Conservation (phyloP, 1,139 yeast species). For the Candida sanyaensis region DNA sequence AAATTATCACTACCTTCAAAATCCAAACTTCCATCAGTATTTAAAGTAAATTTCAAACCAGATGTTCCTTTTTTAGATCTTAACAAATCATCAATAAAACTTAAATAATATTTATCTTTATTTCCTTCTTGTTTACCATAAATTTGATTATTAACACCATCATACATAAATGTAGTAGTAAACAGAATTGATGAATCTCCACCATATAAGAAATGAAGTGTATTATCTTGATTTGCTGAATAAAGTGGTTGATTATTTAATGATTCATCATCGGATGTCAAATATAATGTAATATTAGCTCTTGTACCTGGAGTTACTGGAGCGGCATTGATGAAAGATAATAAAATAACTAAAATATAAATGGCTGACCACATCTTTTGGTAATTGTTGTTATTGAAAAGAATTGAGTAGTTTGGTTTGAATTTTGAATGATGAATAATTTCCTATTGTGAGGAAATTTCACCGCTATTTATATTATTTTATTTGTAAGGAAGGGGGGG, state of each 20-base stretch:
- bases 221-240: neutral
- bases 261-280: neutral
- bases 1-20: neutral
- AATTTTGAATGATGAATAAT: neutral
- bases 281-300: slow-evolving; percentile 1
- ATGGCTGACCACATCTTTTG: neutral
- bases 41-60: neutral
- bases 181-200: neutral
- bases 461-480: neutral
- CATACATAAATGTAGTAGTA: neutral
- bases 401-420: neutral
- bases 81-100: neutral
- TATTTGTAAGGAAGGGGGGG: neutral
- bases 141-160: neutral
- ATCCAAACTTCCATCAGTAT: slow-evolving; percentile 1
- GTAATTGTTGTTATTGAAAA: neutral
- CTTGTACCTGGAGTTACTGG: neutral
- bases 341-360: neutral
- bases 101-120: neutral
- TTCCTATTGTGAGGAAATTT: neutral
- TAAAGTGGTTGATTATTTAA: neutral
- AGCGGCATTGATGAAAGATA: neutral
- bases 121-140: neutral
- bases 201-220: neutral
- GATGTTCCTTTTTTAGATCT: neutral